Percentiles rank a stretch among this genome's conserved stretches.
phyloP scores from a whole-genome alignment of 768 basidiomycete genomes.

The Naganishia onofrii region DNA sequence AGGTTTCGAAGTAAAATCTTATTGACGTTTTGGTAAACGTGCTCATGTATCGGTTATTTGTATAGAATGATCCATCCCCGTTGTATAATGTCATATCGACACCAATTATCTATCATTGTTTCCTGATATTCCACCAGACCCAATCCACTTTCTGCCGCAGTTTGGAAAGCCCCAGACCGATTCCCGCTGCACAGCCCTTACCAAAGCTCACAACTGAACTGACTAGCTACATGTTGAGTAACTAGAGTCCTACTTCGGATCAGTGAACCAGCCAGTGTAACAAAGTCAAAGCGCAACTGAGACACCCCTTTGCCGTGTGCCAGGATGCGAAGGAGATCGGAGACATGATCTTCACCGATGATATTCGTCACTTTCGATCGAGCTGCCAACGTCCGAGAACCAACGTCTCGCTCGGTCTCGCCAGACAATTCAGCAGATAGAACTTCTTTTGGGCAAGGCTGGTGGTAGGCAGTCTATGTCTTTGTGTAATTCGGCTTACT shows the following conservation, averaged over 20 bases:
- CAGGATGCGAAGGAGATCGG: background rate
- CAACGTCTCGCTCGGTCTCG: background rate
- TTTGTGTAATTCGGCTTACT: background rate
- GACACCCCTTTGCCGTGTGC: background rate
- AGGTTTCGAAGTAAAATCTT: background rate
- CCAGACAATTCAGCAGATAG: background rate
- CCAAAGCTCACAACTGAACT: no score
- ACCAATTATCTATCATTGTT: constrained; percentile 7
- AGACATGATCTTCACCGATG: background rate
- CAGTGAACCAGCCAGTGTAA: no score
- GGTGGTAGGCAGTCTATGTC: no score
- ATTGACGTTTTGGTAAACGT: background rate
- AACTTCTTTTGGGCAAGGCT: background rate
- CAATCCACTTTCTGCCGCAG: no score
- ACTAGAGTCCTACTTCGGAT: no score
- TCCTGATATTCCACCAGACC: background rate
- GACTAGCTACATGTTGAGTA: no score
- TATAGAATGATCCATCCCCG: constrained; percentile 5
- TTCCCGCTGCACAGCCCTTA: no score
- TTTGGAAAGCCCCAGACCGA: no score
- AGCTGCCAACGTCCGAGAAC: background rate
- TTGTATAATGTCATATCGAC: constrained; percentile 19
- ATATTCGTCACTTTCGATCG: constrained; percentile 24
- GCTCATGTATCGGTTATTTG: constrained; percentile 13
- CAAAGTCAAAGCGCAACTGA: background rate